Evolutionary conservation across 2,329 filamentous ascomycete species (phyloP).

Genomic region (Trichoderma afroharzianum): DNA sequence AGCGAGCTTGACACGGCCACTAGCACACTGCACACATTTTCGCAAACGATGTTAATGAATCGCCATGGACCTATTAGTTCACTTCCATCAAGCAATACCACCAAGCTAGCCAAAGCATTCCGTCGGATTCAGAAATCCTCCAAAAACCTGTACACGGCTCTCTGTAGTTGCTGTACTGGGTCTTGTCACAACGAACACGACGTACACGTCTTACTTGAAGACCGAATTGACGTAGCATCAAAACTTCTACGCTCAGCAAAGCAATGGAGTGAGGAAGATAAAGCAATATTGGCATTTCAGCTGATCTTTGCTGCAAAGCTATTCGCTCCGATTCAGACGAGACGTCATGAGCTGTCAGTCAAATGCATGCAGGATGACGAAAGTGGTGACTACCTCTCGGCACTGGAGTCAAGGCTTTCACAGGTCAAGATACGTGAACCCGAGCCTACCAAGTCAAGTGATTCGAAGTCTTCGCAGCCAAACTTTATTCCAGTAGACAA

Average conservation of each 20-base stretch:
- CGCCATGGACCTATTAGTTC: not conserved
- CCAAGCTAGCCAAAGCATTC: not conserved
- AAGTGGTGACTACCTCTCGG: not conserved
- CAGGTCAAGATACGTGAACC: not conserved
- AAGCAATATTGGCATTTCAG: not conserved
- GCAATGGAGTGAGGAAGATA: not conserved
- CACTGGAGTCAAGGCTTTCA: not conserved
- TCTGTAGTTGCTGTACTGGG: not conserved
- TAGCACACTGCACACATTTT: not conserved
- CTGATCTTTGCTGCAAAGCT: not conserved
- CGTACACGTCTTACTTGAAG: conserved; percentile 7
- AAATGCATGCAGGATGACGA: not conserved
- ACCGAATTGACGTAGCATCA: conserved; percentile 1
- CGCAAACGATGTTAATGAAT: conserved; percentile 10
- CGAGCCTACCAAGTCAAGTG: not conserved
- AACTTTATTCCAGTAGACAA: not conserved
- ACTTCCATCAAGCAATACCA: not conserved
- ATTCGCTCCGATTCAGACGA: not conserved
- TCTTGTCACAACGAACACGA: conserved; percentile 8
- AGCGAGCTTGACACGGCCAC: conserved; percentile 5
- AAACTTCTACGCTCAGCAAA: not conserved
- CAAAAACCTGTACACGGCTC: not conserved
- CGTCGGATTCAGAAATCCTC: not conserved
- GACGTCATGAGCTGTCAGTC: conserved; percentile 5
- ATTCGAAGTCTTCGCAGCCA: not conserved